These are phyloP conservation scores for Nakaseomyces nivariensis DNA, from an alignment of 1,139 yeast genomes.

Conservation along the genomic window DNA sequence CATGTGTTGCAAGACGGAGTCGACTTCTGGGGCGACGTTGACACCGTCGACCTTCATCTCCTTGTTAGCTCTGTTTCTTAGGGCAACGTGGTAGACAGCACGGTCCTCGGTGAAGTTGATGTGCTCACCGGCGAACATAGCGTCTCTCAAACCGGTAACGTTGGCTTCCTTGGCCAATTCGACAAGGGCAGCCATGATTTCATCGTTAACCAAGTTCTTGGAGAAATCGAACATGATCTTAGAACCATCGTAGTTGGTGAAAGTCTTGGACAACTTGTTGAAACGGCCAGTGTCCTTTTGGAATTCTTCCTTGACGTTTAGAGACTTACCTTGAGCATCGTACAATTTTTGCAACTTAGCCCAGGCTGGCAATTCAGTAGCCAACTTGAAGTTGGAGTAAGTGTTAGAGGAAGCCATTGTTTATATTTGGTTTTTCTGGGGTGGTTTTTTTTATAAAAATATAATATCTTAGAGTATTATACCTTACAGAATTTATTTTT, in stretches of 20 bases:
- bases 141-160: constrained; percentile 79
- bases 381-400: constrained; percentile 48
- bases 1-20: constrained; percentile 86
- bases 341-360: constrained; percentile 60
- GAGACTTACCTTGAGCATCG: constrained; percentile 54
- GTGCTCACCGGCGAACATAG: constrained; percentile 84
- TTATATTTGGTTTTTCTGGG: not conserved
- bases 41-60: constrained; percentile 81
- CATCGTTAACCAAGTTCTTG: constrained; percentile 84
- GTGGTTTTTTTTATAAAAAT: too few relatives aligned
- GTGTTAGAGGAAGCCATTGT: constrained; percentile 14
- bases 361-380: constrained; percentile 81
- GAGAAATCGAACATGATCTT: constrained; percentile 89
- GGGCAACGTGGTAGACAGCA: constrained; percentile 93
- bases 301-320: constrained; percentile 73
- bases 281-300: constrained; percentile 64
- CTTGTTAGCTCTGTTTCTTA: constrained; percentile 81
- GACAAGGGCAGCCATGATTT: constrained; percentile 55
- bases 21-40: constrained; percentile 85
- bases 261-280: constrained; percentile 63
- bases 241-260: constrained; percentile 75
- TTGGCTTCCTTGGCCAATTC: constrained; percentile 84
- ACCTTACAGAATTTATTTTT: too few relatives aligned
- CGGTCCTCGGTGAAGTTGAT: constrained; percentile 93
- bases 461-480: too few relatives aligned